phyloP scores from a whole-genome alignment of 2,329 filamentous ascomycete genomes.

The Pseudogymnoascus sp. region DNA sequence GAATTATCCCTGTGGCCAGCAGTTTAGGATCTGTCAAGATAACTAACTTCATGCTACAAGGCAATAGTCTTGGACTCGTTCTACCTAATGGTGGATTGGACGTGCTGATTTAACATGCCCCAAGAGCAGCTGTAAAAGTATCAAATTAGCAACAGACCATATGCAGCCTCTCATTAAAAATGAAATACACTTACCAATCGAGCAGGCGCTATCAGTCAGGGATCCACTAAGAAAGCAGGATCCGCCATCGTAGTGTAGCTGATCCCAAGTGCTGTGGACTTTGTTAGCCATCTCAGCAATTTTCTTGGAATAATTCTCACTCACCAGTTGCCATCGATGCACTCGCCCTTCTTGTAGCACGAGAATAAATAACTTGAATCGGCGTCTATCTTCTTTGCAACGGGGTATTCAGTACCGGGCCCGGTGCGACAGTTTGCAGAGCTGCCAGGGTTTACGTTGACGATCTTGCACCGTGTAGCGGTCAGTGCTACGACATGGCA shows the following conservation, averaged over 20 bases:
- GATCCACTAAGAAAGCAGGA: not conserved
- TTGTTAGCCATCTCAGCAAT: not conserved
- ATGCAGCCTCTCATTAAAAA: not conserved
- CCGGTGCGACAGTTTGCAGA: not conserved
- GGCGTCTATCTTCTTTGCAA: not conserved
- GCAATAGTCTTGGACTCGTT: not conserved
- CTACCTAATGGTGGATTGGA: not conserved
- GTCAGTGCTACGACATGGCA: not conserved
- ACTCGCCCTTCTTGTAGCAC: conserved; percentile 1
- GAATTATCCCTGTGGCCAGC: not conserved
- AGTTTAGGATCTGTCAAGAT: not conserved
- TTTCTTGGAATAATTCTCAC: not conserved
- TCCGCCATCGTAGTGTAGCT: conserved; percentile 1
- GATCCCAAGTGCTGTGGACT: not conserved
- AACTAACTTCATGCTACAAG: not conserved
- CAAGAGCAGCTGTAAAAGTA: not conserved
- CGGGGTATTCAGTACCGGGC: not conserved
- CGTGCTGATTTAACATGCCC: not conserved
- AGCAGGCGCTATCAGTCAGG: not conserved
- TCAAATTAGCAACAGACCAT: not conserved
- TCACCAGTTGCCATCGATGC: not conserved
- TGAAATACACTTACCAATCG: not conserved
- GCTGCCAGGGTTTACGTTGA: not conserved
- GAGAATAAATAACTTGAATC: not conserved
- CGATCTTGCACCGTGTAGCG: not conserved